phyloP scores from a whole-genome alignment of 1,284 basidiomycete species.

The Acaromyces ingoldii region DNA sequence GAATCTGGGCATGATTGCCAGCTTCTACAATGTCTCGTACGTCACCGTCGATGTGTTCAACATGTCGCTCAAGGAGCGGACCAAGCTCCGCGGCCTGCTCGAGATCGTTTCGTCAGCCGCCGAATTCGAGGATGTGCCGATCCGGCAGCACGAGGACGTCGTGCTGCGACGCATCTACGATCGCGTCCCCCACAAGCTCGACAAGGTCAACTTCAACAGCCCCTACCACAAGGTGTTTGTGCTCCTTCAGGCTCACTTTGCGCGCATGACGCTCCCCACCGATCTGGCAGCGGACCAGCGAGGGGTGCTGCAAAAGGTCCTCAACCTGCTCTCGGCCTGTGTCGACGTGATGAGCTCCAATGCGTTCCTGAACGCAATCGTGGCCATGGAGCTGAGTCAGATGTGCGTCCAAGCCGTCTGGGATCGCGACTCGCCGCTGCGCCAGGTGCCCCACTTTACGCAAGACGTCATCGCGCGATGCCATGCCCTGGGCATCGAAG shows the following conservation, averaged over 20 bases:
- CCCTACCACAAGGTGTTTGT: slow-evolving; percentile 98
- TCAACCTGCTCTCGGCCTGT: slow-evolving; percentile 66
- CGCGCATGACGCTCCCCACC: slow-evolving; percentile 79
- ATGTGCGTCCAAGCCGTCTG: slow-evolving; percentile 98
- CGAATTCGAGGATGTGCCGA: slow-evolving; percentile 91
- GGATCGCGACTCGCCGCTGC: slow-evolving; percentile 72
- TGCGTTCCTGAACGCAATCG: slow-evolving; percentile 85
- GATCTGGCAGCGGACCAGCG: slow-evolving; percentile 89
- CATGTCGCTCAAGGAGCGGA: slow-evolving; percentile 87
- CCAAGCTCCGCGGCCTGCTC: slow-evolving; percentile 93
- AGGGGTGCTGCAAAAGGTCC: slow-evolving; percentile 77
- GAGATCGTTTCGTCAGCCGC: slow-evolving; percentile 94
- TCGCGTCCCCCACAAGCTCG: slow-evolving; percentile 91
- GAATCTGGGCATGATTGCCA: slow-evolving; percentile 55
- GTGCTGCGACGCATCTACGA: slow-evolving; percentile 73
- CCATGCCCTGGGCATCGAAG: slow-evolving; percentile 54
- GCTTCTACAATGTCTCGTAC: slow-evolving; percentile 64
- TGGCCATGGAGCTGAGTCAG: slow-evolving; percentile 98
- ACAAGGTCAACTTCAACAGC: slow-evolving; percentile 75
- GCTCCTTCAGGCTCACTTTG: slow-evolving; percentile 93
- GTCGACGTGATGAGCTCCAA: slow-evolving; percentile 98
- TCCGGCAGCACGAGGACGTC: slow-evolving; percentile 62
- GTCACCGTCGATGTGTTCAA: slow-evolving; percentile 96
- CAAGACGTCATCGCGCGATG: slow-evolving; percentile 69
- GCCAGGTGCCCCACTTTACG: slow-evolving; percentile 94